Conservation (phyloP, 2,329 filamentous ascomycete genomes). For the Phialophora verrucosa region DNA sequence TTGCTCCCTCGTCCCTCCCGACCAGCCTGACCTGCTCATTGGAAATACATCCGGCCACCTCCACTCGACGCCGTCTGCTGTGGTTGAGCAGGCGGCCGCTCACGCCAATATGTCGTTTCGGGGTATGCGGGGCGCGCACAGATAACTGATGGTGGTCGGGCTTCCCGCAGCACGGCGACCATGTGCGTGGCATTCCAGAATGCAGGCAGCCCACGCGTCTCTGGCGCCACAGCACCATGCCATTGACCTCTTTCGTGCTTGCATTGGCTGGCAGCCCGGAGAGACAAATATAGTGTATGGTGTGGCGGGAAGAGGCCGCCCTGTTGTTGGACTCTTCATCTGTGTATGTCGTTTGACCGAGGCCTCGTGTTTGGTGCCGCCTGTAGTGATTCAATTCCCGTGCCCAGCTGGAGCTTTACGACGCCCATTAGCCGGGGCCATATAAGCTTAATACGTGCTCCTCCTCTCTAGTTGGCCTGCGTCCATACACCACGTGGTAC, state of each 20-base stretch:
- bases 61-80: background rate
- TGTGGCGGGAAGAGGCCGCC: background rate
- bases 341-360: background rate
- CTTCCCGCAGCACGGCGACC: background rate
- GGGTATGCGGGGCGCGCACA: too few species aligned
- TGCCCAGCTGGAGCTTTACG: background rate
- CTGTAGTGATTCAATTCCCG: background rate
- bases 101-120: background rate
- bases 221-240: background rate
- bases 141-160: background rate
- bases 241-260: background rate
- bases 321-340: background rate
- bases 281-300: background rate
- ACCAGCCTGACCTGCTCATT: background rate
- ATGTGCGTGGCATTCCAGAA: background rate
- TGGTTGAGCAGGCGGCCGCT: background rate
- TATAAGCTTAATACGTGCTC: slow-evolving; percentile 27
- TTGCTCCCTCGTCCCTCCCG: background rate
- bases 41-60: background rate
- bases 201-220: background rate
- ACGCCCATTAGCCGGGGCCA: slow-evolving; percentile 18
- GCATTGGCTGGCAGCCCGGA: background rate
- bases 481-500: slow-evolving; percentile 47
- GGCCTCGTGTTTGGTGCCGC: background rate
- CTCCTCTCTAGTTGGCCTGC: slow-evolving; percentile 38